phyloP scores from a whole-genome alignment of 2,329 filamentous ascomycete genomes.

The Cyanodermella asteris region DNA sequence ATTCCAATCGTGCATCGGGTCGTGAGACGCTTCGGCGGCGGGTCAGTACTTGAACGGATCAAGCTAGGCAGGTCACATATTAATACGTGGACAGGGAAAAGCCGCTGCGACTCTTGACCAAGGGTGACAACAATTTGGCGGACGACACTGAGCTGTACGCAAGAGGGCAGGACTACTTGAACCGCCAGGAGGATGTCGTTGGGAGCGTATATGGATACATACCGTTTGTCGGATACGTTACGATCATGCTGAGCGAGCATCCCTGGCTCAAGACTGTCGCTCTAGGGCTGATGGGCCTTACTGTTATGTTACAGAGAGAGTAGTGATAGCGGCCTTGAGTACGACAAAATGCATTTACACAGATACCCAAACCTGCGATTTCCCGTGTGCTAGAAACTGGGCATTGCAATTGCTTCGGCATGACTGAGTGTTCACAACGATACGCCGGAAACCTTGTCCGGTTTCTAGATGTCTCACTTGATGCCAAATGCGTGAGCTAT shows the following conservation, averaged over 20 bases:
- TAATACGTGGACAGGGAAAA: constrained; percentile 16
- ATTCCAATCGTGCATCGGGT: constrained; percentile 95
- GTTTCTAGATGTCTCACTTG: no score
- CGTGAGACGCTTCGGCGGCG: constrained; percentile 45
- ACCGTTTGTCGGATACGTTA: constrained; percentile 90
- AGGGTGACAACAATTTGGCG: constrained; percentile 87
- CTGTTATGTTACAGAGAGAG: constrained; percentile 83
- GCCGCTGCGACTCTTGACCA: constrained; percentile 56
- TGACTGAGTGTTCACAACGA: no score
- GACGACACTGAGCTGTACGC: constrained; percentile 90
- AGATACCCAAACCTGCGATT: no score
- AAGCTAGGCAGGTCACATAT: no score
- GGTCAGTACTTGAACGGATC: constrained; percentile 25
- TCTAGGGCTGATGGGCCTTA: constrained; percentile 81
- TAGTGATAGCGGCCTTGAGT: constrained; percentile 18
- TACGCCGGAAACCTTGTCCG: no score
- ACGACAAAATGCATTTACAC: no score
- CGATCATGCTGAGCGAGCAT: constrained; percentile 83
- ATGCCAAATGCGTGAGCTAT: no score
- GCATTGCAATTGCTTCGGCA: no score
- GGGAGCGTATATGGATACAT: constrained; percentile 83
- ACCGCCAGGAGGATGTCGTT: constrained; percentile 65
- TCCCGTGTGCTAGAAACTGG: no score
- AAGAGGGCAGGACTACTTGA: constrained; percentile 63
- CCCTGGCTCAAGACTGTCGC: constrained; percentile 94